phyloP scores from a whole-genome alignment of 305 asterid genomes.

The Salvia sclarea region DNA sequence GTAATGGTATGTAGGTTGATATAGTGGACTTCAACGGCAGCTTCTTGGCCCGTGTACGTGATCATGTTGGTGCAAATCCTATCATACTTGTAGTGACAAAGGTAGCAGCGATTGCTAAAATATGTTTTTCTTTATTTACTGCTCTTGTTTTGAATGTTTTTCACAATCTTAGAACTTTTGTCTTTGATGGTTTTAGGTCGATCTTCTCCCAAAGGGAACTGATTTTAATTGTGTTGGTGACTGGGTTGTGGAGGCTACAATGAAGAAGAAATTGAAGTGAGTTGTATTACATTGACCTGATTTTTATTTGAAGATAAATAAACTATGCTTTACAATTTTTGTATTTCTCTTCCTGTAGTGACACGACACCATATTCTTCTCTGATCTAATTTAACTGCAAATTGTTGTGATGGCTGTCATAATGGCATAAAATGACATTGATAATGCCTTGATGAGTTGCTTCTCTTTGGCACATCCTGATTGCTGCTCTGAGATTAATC shows the following conservation, averaged over 20 bases:
- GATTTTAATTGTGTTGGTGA: slow-evolving; percentile 95
- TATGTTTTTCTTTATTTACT: neutral
- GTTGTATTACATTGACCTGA: slow-evolving; percentile 32
- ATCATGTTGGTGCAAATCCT: slow-evolving; percentile 93
- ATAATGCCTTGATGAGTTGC: neutral
- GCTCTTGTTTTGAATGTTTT: slow-evolving; percentile 7
- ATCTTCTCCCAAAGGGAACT: slow-evolving; percentile 97
- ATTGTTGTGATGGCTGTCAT: neutral
- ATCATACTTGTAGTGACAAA: slow-evolving; percentile 86
- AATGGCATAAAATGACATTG: neutral
- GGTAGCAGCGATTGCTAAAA: slow-evolving; percentile 44
- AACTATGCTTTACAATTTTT: neutral
- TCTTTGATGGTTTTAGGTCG: slow-evolving; percentile 55
- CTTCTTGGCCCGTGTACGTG: slow-evolving; percentile 82
- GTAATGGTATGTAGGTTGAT: slow-evolving; percentile 64
- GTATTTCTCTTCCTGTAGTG: neutral
- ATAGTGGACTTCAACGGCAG: slow-evolving; percentile 97
- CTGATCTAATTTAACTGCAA: neutral
- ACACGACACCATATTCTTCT: neutral
- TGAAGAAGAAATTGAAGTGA: slow-evolving; percentile 96
- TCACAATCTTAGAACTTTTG: slow-evolving; percentile 11
- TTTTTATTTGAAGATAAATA: neutral
- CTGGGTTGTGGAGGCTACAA: slow-evolving; percentile 97
- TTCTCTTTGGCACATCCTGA: neutral
- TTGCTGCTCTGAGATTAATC: slow-evolving; percentile 2